Conservation (phyloP, 2,329 filamentous ascomycete species). For the Cercospora citrullina region DNA sequence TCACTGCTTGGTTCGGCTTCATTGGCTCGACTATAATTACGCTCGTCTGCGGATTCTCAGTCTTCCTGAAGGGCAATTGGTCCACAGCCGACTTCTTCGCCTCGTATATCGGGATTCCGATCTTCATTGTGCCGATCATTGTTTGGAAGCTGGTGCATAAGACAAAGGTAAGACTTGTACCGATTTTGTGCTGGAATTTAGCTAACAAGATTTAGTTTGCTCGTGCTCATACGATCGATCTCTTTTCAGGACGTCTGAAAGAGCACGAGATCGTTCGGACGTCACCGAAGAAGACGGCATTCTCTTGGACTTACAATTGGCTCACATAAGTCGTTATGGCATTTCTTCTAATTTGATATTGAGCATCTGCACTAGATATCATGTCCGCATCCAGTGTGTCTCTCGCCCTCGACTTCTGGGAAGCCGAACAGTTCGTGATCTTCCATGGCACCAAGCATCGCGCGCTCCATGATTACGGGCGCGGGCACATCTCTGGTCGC, state of each 20-base stretch:
- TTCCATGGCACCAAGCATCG: slow-evolving; percentile 4
- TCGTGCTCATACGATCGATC: neutral
- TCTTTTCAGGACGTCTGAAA: neutral
- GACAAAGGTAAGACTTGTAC: neutral
- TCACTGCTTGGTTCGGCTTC: slow-evolving; percentile 26
- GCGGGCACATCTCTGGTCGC: slow-evolving; percentile 7
- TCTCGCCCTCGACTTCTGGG: slow-evolving; percentile 6
- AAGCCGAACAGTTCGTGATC: slow-evolving; percentile 13
- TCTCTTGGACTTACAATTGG: slow-evolving; percentile 8
- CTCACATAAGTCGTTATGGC: neutral
- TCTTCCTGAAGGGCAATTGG: slow-evolving; percentile 33
- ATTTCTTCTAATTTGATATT: neutral
- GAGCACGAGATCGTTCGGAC: neutral
- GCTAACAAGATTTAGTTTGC: neutral
- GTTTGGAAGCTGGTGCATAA: slow-evolving; percentile 7
- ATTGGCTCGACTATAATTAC: slow-evolving; percentile 30
- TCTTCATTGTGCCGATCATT: slow-evolving; percentile 33
- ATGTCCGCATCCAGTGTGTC: slow-evolving; percentile 12
- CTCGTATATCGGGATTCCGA: slow-evolving; percentile 46
- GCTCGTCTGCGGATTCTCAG: slow-evolving; percentile 34
- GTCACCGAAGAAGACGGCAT: neutral
- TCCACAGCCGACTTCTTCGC: slow-evolving; percentile 42
- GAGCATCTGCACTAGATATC: neutral
- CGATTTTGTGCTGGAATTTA: neutral
- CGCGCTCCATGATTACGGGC: neutral